phyloP scores from a whole-genome alignment of 192 early-diverging fungal species.

The Coemansia sp. region DNA sequence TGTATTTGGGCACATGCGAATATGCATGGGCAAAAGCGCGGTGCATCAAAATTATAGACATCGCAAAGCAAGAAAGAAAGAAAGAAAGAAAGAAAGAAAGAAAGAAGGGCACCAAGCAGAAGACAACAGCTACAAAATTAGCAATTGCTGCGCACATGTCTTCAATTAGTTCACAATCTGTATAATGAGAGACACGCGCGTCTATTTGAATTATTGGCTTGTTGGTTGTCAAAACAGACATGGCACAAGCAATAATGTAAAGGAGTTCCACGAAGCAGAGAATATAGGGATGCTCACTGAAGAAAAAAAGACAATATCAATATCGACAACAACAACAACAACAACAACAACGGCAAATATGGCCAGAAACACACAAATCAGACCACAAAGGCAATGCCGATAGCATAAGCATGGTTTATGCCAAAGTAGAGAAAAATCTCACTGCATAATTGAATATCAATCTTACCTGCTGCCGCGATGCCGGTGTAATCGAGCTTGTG shows the following conservation, averaged over 20 bases:
- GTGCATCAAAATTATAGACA: background rate
- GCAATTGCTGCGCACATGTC: background rate
- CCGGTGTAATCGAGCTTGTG: background rate
- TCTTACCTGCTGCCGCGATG: constrained; percentile 44
- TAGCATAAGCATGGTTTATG: too few relatives aligned
- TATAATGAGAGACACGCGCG: background rate
- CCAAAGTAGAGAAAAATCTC: background rate
- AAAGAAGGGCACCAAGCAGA: background rate
- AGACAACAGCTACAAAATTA: background rate
- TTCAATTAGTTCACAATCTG: background rate
- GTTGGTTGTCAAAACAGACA: background rate
- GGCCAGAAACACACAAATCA: background rate
- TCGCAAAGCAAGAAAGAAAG: background rate
- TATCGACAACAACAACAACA: too few relatives aligned
- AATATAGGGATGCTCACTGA: background rate
- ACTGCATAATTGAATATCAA: too few relatives aligned
- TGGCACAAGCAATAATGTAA: background rate
- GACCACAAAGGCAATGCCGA: background rate
- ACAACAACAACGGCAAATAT: too few relatives aligned
- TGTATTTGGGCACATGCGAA: too few relatives aligned
- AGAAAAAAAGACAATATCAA: too few relatives aligned
- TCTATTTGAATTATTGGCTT: background rate
- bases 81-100: background rate
- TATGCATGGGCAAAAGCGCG: background rate
- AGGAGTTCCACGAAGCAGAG: background rate